Evolutionary conservation across 2,329 filamentous ascomycete genomes (phyloP).

Genomic region (Fusarium stilboides): DNA sequence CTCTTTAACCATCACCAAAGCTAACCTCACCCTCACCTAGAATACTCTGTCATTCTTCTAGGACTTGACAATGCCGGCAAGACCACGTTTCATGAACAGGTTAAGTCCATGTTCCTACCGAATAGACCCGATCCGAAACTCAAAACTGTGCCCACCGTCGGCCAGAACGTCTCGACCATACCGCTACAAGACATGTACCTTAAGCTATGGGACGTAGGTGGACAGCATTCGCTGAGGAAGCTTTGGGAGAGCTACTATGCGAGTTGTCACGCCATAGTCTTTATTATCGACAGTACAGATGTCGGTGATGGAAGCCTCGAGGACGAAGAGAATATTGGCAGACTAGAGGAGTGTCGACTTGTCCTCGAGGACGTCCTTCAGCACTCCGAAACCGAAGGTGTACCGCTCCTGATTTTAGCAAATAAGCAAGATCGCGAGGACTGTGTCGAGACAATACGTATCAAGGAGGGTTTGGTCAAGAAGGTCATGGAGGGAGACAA

Average conservation of each 20-base stretch:
- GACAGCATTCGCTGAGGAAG: constrained; percentile 88
- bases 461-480: constrained; percentile 96
- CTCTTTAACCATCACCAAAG: constrained; percentile 2
- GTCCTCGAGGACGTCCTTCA: constrained; percentile 93
- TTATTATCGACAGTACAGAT: constrained; percentile 96
- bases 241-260: constrained; percentile 98
- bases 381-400: constrained; percentile 88
- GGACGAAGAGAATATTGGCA: constrained; percentile 65
- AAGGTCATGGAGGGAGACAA: constrained; percentile 97
- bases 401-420: constrained; percentile 91
- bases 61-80: constrained; percentile 99
- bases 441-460: constrained; percentile 95
- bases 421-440: constrained; percentile 99
- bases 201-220: constrained; percentile 98
- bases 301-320: constrained; percentile 85
- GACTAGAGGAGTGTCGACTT: constrained; percentile 88
- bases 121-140: constrained; percentile 74
- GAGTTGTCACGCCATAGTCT: constrained; percentile 95
- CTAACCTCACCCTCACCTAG: constrained; percentile 60
- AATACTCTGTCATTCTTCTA: constrained; percentile 97
- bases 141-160: constrained; percentile 96
- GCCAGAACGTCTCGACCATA: constrained; percentile 95
- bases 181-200: constrained; percentile 94
- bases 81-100: constrained; percentile 96
- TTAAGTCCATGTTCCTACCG: constrained; percentile 87